Conservation (phyloP, 176 grass and related monocot genomes). For the Triticum urartu region DNA sequence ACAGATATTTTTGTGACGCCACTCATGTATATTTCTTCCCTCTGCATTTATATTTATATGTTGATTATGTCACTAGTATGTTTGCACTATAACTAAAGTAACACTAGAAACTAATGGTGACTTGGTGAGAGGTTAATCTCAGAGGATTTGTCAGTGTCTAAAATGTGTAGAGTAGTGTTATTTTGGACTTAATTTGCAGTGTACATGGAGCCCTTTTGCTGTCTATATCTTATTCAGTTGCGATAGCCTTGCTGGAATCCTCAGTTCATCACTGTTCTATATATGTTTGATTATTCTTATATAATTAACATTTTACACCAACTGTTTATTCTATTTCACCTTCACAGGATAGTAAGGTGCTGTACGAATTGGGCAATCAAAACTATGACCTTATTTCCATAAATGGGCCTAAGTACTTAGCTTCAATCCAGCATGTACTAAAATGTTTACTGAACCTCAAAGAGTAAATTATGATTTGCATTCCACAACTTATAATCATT, state of each 20-base stretch:
- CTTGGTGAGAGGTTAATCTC: background rate
- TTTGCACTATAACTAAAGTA: background rate
- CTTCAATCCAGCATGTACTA: constrained; percentile 2
- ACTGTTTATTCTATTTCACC: background rate
- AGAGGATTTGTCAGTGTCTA: background rate
- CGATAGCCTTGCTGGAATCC: constrained; percentile 5
- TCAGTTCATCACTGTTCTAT: constrained; percentile 2
- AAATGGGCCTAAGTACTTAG: background rate
- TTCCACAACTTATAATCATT: background rate
- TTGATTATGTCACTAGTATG: background rate
- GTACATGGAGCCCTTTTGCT: background rate
- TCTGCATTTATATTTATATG: background rate
- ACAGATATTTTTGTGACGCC: background rate
- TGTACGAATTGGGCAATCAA: background rate
- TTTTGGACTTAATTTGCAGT: background rate
- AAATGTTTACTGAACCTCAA: constrained; percentile 12
- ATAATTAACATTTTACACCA: background rate
- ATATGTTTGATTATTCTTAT: background rate
- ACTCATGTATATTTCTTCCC: background rate
- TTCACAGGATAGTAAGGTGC: background rate
- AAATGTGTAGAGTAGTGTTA: background rate
- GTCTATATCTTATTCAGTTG: background rate
- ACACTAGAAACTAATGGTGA: background rate
- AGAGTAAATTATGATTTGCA: background rate
- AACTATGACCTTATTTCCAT: background rate